Evolutionary conservation across 306 rosid genomes (phyloP), one percentile per base, ranked within the genome.

Genomic region (Geum urbanum): DNA sequence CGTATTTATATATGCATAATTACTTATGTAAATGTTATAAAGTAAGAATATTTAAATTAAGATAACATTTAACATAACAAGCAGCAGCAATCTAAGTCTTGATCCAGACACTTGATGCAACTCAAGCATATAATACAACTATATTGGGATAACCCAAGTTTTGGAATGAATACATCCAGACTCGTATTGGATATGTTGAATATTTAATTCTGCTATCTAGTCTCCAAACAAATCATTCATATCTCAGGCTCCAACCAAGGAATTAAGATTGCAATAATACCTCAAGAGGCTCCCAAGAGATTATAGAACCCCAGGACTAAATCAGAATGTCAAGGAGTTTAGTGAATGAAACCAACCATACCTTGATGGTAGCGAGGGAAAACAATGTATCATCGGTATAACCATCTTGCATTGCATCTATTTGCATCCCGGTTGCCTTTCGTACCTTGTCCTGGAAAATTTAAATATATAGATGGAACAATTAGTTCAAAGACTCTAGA

Each of bases 301-400:
- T 18, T 35, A 51, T 9, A 32, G 19, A 44, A 6, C 19, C 4
- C 0, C 27, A 24, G 3, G 19, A 48, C 7, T 19, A 51, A 40
- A 55, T 5, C 50, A 22, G 22, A 16, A 0, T 35, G 60, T 35
- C 10, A 58, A 49, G 56, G 32, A 19, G 62, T 32, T 54, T 32
- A 24, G 7, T 9, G 4, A 22, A 58, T 55, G 44, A 47, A 79
- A 44, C 57, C 50, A 65, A 85, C n/a, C n/a, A n/a, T 78, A 92
- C 99, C 99, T 94, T 94, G 49, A 94, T 94, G 69, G 94, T 64
- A 69, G 97, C 61, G 78, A 94, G 96, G 27, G 97, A 86, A 82
- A 94, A 94, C 75, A 94, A 63, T 69, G 89, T 94, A 35, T 76
- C 76, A 73, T 94, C 99, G 58, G 76, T 69, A 70, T 88, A 91